These are phyloP conservation scores for Ophiostoma piceae DNA, from an alignment of 2,329 filamentous ascomycete genomes.

Conservation along the genomic window DNA sequence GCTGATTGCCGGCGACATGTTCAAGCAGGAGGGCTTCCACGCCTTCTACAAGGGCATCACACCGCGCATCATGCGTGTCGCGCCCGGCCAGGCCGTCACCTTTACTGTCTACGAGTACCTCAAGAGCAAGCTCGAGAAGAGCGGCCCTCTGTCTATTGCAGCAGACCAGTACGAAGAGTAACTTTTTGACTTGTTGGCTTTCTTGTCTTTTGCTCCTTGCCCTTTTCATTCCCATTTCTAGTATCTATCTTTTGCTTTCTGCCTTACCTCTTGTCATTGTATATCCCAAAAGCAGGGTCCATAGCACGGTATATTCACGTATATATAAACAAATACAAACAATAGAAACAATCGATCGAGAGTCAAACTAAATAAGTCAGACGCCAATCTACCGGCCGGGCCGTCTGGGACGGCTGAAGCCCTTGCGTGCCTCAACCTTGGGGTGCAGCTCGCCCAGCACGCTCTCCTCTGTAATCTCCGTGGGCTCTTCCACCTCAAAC, in stretches of 20 bases:
- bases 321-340: neutral
- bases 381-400: slow-evolving; percentile 53
- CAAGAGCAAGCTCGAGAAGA: slow-evolving; percentile 66
- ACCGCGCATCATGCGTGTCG: slow-evolving; percentile 92
- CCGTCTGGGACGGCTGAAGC: slow-evolving; percentile 72
- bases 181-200: neutral
- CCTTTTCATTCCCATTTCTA: neutral
- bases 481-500: slow-evolving; percentile 62
- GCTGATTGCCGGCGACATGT: slow-evolving; percentile 75
- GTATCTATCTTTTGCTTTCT: neutral
- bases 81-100: slow-evolving; percentile 81
- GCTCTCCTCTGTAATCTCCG: slow-evolving; percentile 62
- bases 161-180: slow-evolving; percentile 65
- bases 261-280: neutral
- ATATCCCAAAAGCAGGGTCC: slow-evolving; percentile 14
- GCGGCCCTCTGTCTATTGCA: slow-evolving; percentile 52
- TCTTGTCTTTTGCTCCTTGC: neutral
- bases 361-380: too few relatives aligned
- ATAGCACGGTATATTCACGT: neutral
- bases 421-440: slow-evolving; percentile 59
- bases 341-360: slow-evolving; percentile 1
- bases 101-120: slow-evolving; percentile 75
- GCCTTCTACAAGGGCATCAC: slow-evolving; percentile 99
- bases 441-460: slow-evolving; percentile 65
- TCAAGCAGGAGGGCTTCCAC: slow-evolving; percentile 86